Evolutionary conservation across 345 rosid genomes (phyloP).

Genomic region (Gynandropsis gynandra): DNA sequence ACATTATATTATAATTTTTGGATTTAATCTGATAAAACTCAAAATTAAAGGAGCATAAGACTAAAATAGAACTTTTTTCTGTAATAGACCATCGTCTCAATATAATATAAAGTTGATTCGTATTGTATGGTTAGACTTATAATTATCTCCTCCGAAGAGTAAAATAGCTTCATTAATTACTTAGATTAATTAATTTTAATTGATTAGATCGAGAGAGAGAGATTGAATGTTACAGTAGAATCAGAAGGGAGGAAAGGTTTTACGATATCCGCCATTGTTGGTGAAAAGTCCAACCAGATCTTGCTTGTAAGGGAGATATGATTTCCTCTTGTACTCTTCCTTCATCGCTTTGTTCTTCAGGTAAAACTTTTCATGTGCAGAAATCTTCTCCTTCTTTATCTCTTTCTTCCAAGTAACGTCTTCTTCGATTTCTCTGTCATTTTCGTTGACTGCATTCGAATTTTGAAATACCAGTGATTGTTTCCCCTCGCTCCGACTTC

Average conservation of each 20-base stretch:
- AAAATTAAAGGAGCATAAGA: too few species aligned
- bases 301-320: constrained; percentile 71
- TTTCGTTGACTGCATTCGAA: constrained; percentile 7
- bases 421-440: neutral
- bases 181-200: too few species aligned
- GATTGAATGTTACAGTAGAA: neutral
- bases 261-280: constrained; percentile 27
- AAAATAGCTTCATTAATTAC: too few species aligned
- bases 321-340: constrained; percentile 49
- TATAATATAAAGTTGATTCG: too few species aligned
- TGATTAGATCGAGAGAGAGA: constrained; percentile 16
- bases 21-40: too few species aligned
- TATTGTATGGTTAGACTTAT: too few species aligned
- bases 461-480: constrained; percentile 36
- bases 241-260: constrained; percentile 38
- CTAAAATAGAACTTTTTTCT: too few species aligned
- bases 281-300: constrained; percentile 56
- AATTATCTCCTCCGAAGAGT: too few species aligned
- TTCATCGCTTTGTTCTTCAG: constrained; percentile 51
- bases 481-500: constrained; percentile 74
- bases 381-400: constrained; percentile 22
- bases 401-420: constrained; percentile 1
- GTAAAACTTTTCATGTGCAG: constrained; percentile 64
- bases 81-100: too few species aligned
- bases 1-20: too few species aligned